Percentiles rank a stretch among this genome's conserved stretches.
Evolutionary conservation across 495 filamentous ascomycete genomes (phyloP).

Genomic region (Evansstolkia leycettana): DNA sequence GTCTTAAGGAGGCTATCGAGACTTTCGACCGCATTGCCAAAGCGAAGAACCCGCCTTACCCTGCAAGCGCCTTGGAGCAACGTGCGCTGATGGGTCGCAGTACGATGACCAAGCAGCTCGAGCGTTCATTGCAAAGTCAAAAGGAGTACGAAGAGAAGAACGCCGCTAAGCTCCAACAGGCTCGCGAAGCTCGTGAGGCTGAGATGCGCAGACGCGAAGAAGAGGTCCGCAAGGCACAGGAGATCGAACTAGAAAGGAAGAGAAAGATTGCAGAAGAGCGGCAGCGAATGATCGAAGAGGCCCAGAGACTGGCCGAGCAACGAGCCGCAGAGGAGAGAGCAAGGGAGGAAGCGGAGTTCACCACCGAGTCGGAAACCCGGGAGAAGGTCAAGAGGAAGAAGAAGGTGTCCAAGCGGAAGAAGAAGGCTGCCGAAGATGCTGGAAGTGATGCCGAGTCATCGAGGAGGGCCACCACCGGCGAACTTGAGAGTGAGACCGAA

Average conservation of each 20-base stretch:
- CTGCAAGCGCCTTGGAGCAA: constrained; percentile 77
- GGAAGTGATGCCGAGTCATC: constrained; percentile 9
- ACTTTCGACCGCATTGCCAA: constrained; percentile 69
- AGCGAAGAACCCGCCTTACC: constrained; percentile 79
- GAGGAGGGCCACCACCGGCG: constrained; percentile 1
- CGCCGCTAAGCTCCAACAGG: constrained; percentile 65
- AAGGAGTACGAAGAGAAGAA: constrained; percentile 90
- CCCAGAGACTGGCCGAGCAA: constrained; percentile 54
- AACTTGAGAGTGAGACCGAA: constrained; percentile 19
- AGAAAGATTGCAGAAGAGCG: constrained; percentile 73
- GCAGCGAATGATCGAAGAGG: constrained; percentile 61
- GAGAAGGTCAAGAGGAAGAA: constrained; percentile 63
- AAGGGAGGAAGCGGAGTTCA: constrained; percentile 57
- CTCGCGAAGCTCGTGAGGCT: constrained; percentile 62
- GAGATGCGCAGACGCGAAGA: constrained; percentile 66
- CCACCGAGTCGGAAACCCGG: constrained; percentile 64
- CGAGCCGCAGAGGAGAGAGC: constrained; percentile 61
- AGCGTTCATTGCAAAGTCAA: constrained; percentile 70
- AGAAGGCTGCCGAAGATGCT: constrained; percentile 44
- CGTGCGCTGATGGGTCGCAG: constrained; percentile 94
- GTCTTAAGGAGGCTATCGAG: constrained; percentile 85
- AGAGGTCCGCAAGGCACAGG: constrained; percentile 49
- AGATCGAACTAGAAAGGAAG: constrained; percentile 54
- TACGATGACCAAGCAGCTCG: constrained; percentile 83
- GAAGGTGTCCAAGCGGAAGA: constrained; percentile 49